Conservation (phyloP, 805 yeast genomes). For the Komagataella ulmi region DNA sequence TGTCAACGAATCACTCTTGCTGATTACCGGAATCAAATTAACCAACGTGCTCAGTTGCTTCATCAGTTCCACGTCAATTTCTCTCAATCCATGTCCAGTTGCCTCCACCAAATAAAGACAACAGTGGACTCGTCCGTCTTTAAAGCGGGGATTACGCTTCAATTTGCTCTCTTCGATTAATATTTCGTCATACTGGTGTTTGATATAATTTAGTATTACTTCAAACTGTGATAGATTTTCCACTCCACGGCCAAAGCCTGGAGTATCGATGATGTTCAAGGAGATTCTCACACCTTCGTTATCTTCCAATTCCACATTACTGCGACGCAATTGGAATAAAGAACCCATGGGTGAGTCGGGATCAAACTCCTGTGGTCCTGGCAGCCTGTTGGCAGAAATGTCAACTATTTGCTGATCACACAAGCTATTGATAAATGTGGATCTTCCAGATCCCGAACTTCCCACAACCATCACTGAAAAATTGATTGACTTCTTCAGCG, state of each 20-base stretch:
- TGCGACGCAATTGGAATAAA: constrained; percentile 58
- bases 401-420: constrained; percentile 84
- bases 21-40: constrained; percentile 73
- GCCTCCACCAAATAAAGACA: constrained; percentile 67
- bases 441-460: constrained; percentile 76
- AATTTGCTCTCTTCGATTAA: constrained; percentile 70
- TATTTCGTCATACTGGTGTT: constrained; percentile 76
- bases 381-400: constrained; percentile 39
- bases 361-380: constrained; percentile 2
- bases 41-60: constrained; percentile 55
- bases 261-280: constrained; percentile 66
- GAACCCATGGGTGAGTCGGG: constrained; percentile 22
- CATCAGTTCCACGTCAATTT: constrained; percentile 65
- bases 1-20: constrained; percentile 72
- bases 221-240: constrained; percentile 58
- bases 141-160: constrained; percentile 74
- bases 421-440: constrained; percentile 83
- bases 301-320: constrained; percentile 74
- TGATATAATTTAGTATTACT: constrained; percentile 61
- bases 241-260: constrained; percentile 68
- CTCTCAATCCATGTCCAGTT: constrained; percentile 52
- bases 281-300: constrained; percentile 77
- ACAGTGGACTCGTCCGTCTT: constrained; percentile 72
- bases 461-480: constrained; percentile 84
- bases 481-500: constrained; percentile 70